These are phyloP conservation scores for Emmonsiellopsis sp. DNA, from an alignment of 2,329 filamentous ascomycete genomes.

Conservation along the genomic window DNA sequence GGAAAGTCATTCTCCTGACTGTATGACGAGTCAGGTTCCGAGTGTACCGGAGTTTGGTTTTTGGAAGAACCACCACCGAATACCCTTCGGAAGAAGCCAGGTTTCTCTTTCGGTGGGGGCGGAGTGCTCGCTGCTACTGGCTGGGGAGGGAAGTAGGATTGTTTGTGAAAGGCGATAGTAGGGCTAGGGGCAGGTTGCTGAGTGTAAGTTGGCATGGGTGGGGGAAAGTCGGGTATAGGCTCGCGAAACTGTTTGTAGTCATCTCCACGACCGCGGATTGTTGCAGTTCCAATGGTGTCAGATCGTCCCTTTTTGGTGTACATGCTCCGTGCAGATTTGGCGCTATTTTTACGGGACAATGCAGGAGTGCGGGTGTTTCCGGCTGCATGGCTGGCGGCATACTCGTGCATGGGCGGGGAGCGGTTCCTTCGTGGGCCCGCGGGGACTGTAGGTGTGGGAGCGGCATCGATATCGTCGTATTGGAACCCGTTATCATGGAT, in stretches of 20 bases:
- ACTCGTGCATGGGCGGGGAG: slow-evolving; percentile 28
- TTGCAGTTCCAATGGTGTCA: slow-evolving; percentile 30
- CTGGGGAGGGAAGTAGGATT: slow-evolving; percentile 26
- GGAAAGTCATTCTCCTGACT: not conserved
- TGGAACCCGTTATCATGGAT: slow-evolving; percentile 4
- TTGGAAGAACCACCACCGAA: slow-evolving; percentile 62
- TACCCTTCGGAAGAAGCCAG: slow-evolving; percentile 86
- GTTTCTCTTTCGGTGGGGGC: slow-evolving; percentile 53
- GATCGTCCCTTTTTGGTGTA: slow-evolving; percentile 28
- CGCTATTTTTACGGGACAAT: slow-evolving; percentile 33
- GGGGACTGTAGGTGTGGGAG: slow-evolving; percentile 76
- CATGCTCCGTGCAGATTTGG: slow-evolving; percentile 33
- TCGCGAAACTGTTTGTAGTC: slow-evolving; percentile 21
- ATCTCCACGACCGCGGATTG: slow-evolving; percentile 23
- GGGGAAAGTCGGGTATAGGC: slow-evolving; percentile 25
- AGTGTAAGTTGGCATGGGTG: slow-evolving; percentile 34
- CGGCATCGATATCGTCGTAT: slow-evolving; percentile 59
- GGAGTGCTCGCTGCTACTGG: slow-evolving; percentile 34
- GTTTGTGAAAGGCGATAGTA: slow-evolving; percentile 44
- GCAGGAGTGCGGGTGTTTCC: slow-evolving; percentile 23
- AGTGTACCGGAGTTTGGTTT: slow-evolving; percentile 27
- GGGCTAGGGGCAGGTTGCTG: slow-evolving; percentile 47
- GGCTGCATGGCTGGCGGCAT: slow-evolving; percentile 15
- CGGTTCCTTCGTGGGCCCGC: slow-evolving; percentile 59
- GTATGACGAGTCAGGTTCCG: slow-evolving; percentile 7